Evolutionary conservation across 495 filamentous ascomycete genomes (phyloP).

Genomic region (Extremus antarcticus): DNA sequence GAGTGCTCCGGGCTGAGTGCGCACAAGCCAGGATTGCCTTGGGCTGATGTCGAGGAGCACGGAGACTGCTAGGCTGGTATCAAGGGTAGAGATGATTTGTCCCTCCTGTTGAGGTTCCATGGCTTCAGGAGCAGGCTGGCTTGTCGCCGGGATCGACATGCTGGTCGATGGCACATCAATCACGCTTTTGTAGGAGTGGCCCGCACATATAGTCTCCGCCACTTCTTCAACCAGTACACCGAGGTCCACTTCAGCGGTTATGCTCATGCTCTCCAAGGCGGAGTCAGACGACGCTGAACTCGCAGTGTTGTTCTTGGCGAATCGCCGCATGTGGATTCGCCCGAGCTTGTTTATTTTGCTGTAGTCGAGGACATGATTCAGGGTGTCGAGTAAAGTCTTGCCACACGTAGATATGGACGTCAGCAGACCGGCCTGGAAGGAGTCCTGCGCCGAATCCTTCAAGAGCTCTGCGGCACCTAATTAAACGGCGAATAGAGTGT

Average conservation of each 20-base stretch:
- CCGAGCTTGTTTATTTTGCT: conserved; percentile 19
- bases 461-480: conserved; percentile 23
- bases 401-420: conserved; percentile 24
- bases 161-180: background rate
- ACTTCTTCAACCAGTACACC: background rate
- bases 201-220: background rate
- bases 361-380: conserved; percentile 25
- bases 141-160: background rate
- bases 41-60: conserved; percentile 5
- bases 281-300: background rate
- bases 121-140: background rate
- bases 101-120: background rate
- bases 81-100: background rate
- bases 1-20: conserved; percentile 8
- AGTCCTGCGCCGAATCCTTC: conserved; percentile 18
- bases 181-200: background rate
- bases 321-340: background rate
- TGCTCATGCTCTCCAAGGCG: background rate
- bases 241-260: background rate
- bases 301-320: background rate
- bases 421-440: conserved; percentile 20
- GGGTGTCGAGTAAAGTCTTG: conserved; percentile 25
- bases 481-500: too few species aligned
- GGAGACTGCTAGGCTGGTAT: background rate
- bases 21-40: conserved; percentile 2